Percentiles rank a stretch among this genome's conserved stretches.
Evolutionary conservation across 495 filamentous ascomycete genomes (phyloP).

Genomic region (Aspergillus cavernicola): DNA sequence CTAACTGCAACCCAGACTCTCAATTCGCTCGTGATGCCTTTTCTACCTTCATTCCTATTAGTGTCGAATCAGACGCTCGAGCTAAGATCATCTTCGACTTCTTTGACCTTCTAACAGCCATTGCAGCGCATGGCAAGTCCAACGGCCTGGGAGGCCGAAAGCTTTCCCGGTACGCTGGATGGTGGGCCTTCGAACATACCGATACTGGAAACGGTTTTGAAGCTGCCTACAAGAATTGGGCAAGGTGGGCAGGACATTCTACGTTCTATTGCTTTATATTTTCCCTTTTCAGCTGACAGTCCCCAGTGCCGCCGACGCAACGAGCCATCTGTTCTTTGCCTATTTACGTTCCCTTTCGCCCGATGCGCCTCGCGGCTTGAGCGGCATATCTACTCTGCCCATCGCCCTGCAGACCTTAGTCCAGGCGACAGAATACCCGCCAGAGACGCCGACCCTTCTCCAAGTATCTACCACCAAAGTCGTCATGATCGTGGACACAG

Average conservation of each 20-base stretch:
- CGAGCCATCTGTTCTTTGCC: conserved; percentile 95
- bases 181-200: conserved; percentile 95
- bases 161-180: conserved; percentile 89
- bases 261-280: not conserved
- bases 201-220: conserved; percentile 92
- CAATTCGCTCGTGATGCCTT: conserved; percentile 90
- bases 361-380: conserved; percentile 62
- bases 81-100: conserved; percentile 92
- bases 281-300: conserved; percentile 23
- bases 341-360: conserved; percentile 89
- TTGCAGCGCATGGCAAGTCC: conserved; percentile 78
- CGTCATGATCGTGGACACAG: conserved; percentile 93
- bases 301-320: conserved; percentile 82
- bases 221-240: conserved; percentile 87
- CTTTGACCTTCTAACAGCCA: conserved; percentile 87
- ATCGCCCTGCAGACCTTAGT: conserved; percentile 86
- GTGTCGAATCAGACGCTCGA: conserved; percentile 82
- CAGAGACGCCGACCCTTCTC: conserved; percentile 70
- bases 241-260: conserved; percentile 39
- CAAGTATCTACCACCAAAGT: conserved; percentile 82
- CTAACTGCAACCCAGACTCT: conserved; percentile 59
- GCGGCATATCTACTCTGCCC: conserved; percentile 77
- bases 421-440: conserved; percentile 92
- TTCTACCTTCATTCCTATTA: conserved; percentile 92
- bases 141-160: conserved; percentile 94